A percentile compares a stretch with the other conserved stretches of the same genome.
These are phyloP conservation scores for Hysterium pulicare DNA, from an alignment of 2,329 filamentous ascomycete genomes.

Conservation along the genomic window DNA sequence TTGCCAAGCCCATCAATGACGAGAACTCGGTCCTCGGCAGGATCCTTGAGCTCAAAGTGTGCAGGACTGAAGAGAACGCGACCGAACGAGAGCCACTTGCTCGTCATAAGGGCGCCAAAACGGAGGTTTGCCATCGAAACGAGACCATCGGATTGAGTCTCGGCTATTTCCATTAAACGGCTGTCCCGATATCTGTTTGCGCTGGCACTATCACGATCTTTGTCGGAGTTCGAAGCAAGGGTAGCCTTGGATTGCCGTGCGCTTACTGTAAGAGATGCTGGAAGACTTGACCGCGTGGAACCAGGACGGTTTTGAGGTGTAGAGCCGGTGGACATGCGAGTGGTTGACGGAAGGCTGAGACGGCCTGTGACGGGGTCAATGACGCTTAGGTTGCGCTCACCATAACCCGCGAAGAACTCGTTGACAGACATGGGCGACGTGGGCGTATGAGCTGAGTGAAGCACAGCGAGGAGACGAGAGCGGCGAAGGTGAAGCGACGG, in stretches of 20 bases:
- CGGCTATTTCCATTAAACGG: conserved; percentile 50
- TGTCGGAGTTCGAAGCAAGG: conserved; percentile 29
- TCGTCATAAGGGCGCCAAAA: conserved; percentile 78
- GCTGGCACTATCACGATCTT: conserved; percentile 30
- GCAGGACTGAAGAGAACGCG: conserved; percentile 79
- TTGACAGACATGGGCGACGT: conserved; percentile 53
- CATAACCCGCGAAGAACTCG: conserved; percentile 53
- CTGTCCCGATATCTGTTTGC: conserved; percentile 50
- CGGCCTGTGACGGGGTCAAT: conserved; percentile 38
- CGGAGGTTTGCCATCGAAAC: conserved; percentile 68
- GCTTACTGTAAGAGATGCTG: conserved; percentile 25
- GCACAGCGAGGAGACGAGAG: conserved; percentile 49
- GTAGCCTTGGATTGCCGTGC: conserved; percentile 32
- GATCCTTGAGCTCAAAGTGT: conserved; percentile 63
- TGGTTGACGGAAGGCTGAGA: conserved; percentile 32
- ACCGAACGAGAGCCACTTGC: conserved; percentile 83
- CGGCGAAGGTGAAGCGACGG: conserved; percentile 45
- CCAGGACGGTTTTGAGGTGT: conserved; percentile 19
- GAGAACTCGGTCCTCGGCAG: conserved; percentile 62
- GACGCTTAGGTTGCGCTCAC: conserved; percentile 37
- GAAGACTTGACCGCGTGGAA: conserved; percentile 34
- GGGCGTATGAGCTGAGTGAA: conserved; percentile 48
- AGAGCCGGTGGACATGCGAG: conserved; percentile 28
- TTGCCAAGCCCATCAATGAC: conserved; percentile 84
- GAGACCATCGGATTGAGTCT: conserved; percentile 36